Percentiles rank a stretch among this genome's conserved stretches.
Conservation (phyloP, 2,329 filamentous ascomycete genomes). For the Diaporthe eres region DNA sequence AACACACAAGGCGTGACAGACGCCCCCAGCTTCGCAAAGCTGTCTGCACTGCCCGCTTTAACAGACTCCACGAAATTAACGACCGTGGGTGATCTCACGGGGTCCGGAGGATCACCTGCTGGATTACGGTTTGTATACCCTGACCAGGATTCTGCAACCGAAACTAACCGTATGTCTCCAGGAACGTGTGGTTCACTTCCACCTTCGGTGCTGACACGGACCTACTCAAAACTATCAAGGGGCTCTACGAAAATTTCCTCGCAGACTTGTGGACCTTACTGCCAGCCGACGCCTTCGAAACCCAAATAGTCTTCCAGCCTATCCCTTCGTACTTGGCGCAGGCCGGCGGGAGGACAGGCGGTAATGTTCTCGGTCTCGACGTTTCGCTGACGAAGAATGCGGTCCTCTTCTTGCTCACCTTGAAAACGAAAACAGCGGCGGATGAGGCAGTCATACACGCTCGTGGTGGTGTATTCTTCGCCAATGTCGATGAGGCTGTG, state of each 20-base stretch:
- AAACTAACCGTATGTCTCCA: conserved; percentile 40
- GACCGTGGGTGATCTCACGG: conserved; percentile 14
- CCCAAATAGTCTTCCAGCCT: conserved; percentile 53
- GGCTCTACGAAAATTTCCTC: conserved; percentile 56
- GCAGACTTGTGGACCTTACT: conserved; percentile 48
- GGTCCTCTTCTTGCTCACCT: conserved; percentile 6
- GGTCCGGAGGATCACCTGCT: background rate
- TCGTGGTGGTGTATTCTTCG: conserved; percentile 42
- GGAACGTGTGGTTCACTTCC: conserved; percentile 44
- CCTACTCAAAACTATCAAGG: conserved; percentile 54
- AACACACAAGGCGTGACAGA: conserved; percentile 23
- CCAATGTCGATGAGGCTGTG: conserved; percentile 48
- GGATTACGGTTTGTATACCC: background rate
- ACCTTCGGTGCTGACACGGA: conserved; percentile 52
- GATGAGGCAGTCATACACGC: conserved; percentile 6
- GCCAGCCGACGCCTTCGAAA: conserved; percentile 49
- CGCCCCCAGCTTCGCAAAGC: background rate
- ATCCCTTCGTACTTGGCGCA: conserved; percentile 51
- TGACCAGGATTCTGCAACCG: background rate
- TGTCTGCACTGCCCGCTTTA: conserved; percentile 11
- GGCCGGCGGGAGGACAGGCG: conserved; percentile 53
- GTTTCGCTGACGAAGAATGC: conserved; percentile 8
- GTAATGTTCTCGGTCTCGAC: conserved; percentile 57
- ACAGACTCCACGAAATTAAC: background rate
- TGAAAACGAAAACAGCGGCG: background rate